Evolutionary conservation across 2,329 filamentous ascomycete genomes (phyloP), one percentile per base, ranked within the genome.

Genomic region (Xylariaceae sp.): DNA sequence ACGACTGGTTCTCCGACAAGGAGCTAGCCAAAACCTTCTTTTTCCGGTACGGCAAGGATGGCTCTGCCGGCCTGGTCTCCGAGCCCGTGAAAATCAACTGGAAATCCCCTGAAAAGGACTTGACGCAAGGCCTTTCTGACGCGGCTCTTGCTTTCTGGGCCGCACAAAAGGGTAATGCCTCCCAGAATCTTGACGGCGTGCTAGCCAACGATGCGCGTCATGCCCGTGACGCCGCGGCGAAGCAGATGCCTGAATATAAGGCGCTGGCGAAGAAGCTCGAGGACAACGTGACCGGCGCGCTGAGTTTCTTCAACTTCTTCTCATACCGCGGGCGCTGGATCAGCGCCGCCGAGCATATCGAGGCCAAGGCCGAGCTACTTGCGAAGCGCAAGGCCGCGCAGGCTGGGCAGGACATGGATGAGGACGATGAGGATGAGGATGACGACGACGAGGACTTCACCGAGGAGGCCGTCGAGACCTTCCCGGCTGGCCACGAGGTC

Each of bases 251-350:
- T 45, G 55, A 66, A 55, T 67, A 66, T 59, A 53, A 67, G 58
- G 43, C 33, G 3, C 58, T 67, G 2, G 61, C 53, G 50, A 52
- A 62, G 47, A 53, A 59, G 52, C 55, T 67, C 21, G 54, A 62
- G 37, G 54, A 54, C 50, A 63, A 63, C 48, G 55, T 54, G 43
- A 51, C 54, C 27, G 63, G 64, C 60, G 77, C 78, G 8, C 64
- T 79, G 30, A 85, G 81, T 70, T 89, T 90, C 76, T 90, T 90
- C 69, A 81, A 83, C 44, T 87, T 85, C 78, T 91, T 91, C 69
- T 84, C 81, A 10, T 90, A 83, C 71, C 81, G 74, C 61, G 84
- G 77, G 60, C 72, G 80, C 48, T 83, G 80, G 64, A 76, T 88
- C 56, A 81, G 77, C 39, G 83, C 81, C 1, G 82, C 86, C 64